Percentiles rank a stretch among this genome's conserved stretches.
phyloP scores from a whole-genome alignment of 495 filamentous ascomycete genomes.

The Talaromyces adpressus region DNA sequence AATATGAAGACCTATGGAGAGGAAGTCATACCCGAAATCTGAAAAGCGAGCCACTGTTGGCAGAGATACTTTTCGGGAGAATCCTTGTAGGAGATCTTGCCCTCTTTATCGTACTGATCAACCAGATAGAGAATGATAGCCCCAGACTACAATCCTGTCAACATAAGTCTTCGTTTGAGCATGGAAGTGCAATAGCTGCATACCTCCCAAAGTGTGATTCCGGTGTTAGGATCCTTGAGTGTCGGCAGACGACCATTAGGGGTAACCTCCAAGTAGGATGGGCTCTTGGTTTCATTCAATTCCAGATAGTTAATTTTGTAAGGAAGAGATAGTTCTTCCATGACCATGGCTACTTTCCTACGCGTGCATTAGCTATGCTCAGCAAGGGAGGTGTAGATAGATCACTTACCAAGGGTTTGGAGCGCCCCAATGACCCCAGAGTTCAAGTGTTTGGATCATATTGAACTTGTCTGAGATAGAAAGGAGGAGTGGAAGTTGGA shows the following conservation, averaged over 20 bases:
- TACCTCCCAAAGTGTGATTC: constrained; percentile 29
- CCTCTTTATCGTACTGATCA: constrained; percentile 38
- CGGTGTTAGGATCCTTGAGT: constrained; percentile 41
- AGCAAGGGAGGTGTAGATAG: neutral
- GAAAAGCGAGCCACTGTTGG: constrained; percentile 34
- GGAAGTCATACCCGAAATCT: constrained; percentile 19
- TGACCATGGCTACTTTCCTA: constrained; percentile 63
- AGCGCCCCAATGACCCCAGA: neutral
- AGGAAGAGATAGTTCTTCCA: constrained; percentile 70
- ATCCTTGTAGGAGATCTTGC: constrained; percentile 29
- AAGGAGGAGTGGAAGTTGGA: neutral
- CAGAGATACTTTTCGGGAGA: constrained; percentile 21
- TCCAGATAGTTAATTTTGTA: constrained; percentile 58
- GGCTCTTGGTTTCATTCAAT: constrained; percentile 63
- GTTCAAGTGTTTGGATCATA: neutral
- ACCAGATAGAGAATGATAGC: constrained; percentile 42
- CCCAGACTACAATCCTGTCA: constrained; percentile 29
- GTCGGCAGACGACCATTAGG: constrained; percentile 89
- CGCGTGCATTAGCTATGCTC: neutral
- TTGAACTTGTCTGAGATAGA: neutral
- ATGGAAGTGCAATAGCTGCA: neutral
- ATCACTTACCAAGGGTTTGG: neutral
- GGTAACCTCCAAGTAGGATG: constrained; percentile 82
- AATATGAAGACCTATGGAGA: neutral
- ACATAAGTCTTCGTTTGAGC: neutral